These are phyloP conservation scores for Tillandsia leiboldiana DNA, from an alignment of 176 grass and related monocot species.

Conservation along the genomic window DNA sequence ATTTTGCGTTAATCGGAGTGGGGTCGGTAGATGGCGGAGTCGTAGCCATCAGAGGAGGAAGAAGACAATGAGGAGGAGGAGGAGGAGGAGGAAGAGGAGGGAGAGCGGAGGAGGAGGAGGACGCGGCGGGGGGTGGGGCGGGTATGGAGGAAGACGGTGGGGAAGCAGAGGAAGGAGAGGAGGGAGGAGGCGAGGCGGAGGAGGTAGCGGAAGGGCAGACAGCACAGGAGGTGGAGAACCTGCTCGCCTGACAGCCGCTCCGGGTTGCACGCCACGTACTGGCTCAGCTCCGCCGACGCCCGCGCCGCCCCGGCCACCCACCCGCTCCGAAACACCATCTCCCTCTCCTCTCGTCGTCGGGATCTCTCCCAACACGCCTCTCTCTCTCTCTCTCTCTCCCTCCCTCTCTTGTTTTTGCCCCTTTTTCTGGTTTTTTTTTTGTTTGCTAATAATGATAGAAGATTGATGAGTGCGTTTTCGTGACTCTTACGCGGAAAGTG, in stretches of 20 bases:
- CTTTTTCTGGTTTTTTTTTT: background rate
- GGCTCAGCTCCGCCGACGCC: conserved; percentile 61
- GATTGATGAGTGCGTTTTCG: too few relatives aligned
- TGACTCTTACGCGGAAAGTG: too few relatives aligned
- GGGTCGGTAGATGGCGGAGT: too few relatives aligned
- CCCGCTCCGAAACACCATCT: conserved; percentile 2
- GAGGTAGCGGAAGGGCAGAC: conserved; percentile 63
- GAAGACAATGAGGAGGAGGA: background rate
- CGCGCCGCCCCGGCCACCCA: conserved; percentile 78
- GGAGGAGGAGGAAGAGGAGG: background rate
- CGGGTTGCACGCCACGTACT: conserved; percentile 88
- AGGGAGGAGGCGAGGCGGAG: conserved; percentile 31
- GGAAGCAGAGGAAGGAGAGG: conserved; percentile 67
- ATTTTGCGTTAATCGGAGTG: too few relatives aligned
- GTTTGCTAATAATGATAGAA: too few relatives aligned
- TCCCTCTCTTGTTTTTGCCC: background rate
- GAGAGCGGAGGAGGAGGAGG: background rate
- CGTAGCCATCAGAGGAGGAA: background rate
- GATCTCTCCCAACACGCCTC: too few relatives aligned
- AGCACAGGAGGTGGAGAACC: conserved; percentile 64
- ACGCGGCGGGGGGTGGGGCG: background rate
- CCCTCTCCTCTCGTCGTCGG: background rate
- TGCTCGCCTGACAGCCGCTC: conserved; percentile 66
- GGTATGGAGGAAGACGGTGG: conserved; percentile 1
- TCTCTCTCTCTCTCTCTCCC: background rate